Base-by-base conservation (phyloP, 306 rosid genomes). In the Calophaca sinica region DNA sequence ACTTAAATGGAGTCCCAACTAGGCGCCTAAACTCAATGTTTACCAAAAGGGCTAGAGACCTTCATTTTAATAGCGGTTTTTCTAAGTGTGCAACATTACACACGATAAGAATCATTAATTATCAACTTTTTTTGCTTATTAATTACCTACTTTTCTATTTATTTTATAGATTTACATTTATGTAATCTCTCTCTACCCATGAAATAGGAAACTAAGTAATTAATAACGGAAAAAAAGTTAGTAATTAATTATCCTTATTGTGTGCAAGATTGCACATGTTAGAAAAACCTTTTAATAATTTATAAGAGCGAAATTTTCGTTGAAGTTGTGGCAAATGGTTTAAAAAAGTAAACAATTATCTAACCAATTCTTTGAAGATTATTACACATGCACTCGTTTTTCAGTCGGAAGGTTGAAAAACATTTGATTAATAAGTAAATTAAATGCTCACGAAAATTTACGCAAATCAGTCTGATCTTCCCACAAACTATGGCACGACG, bases 1-100 rank as follows among this genome's bases (percentile, higher is more conserved):
- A 20, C 26, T 20, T 14, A 28, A 2, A 9, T 70, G 55, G 78
- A 68, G 28, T 45, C 69, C 33, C 63, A n/a, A 5, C 33, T 50
- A 11, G 46, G 44, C 9, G 15, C 45, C 67, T 14, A 13, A 62
- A 55, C 45, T 31, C 7, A 42, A 26, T 5, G 9, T 13, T 64
- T 49, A 7, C 44, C 14, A 52, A 39, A n/a, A 44, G 4, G 26
- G 10, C 44, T 3, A 28, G 14, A 29, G 5, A 42, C 80, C 36
- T 13, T 10, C 39, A 10, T 1, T 28, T 9, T 31, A 3, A 48
- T 29, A 48, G 41, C 41, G n/a, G n/a, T n/a, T n/a, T n/a, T n/a
- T n/a, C n/a, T n/a, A n/a, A n/a, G n/a, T n/a, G n/a, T n/a, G n/a
- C n/a, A n/a, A n/a, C n/a, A n/a, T n/a, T n/a, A n/a, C n/a, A n/a